Evolutionary conservation across 2,329 filamentous ascomycete genomes (phyloP).

Genomic region (Aspergillus flavus): DNA sequence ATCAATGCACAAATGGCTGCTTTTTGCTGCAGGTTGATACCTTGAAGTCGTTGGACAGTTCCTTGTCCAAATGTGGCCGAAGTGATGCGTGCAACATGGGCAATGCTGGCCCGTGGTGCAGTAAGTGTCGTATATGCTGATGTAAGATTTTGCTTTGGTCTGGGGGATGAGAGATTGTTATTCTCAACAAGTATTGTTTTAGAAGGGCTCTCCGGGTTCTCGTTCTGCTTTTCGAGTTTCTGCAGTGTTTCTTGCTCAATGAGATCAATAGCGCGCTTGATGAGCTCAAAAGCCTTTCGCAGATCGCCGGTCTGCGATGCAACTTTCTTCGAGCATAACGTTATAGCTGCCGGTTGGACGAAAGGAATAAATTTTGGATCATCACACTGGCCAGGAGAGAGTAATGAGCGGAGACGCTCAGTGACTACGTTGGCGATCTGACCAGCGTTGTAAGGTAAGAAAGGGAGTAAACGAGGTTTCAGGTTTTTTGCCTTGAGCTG

Average conservation of each 20-base stretch:
- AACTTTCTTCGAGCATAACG: slow-evolving; percentile 92
- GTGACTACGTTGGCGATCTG: slow-evolving; percentile 90
- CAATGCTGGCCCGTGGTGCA: slow-evolving; percentile 85
- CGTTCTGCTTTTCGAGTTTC: slow-evolving; percentile 65
- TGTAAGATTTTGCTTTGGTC: slow-evolving; percentile 44
- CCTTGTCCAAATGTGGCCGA: slow-evolving; percentile 89
- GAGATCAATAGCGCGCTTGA: slow-evolving; percentile 83
- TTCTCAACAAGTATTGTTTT: slow-evolving; percentile 82
- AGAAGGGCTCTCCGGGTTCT: slow-evolving; percentile 63
- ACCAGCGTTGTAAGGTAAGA: slow-evolving; percentile 84
- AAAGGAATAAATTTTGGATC: slow-evolving; percentile 73
- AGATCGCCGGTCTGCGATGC: slow-evolving; percentile 92
- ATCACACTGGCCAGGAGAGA: slow-evolving; percentile 50
- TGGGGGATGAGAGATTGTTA: slow-evolving; percentile 65
- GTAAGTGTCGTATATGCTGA: slow-evolving; percentile 69
- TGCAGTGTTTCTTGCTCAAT: slow-evolving; percentile 81
- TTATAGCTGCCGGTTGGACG: slow-evolving; percentile 89
- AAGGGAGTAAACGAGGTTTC: slow-evolving; percentile 85
- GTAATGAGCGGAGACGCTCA: slow-evolving; percentile 74
- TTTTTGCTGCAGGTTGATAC: slow-evolving; percentile 94
- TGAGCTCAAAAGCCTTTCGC: slow-evolving; percentile 93
- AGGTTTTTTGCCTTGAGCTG: slow-evolving; percentile 90
- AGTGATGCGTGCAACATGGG: slow-evolving; percentile 89
- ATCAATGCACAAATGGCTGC: slow-evolving; percentile 87
- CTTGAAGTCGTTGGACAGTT: slow-evolving; percentile 78